Base-by-base conservation (phyloP, 352 stramenopile genomes). In the Phytophthora podocarpi region DNA sequence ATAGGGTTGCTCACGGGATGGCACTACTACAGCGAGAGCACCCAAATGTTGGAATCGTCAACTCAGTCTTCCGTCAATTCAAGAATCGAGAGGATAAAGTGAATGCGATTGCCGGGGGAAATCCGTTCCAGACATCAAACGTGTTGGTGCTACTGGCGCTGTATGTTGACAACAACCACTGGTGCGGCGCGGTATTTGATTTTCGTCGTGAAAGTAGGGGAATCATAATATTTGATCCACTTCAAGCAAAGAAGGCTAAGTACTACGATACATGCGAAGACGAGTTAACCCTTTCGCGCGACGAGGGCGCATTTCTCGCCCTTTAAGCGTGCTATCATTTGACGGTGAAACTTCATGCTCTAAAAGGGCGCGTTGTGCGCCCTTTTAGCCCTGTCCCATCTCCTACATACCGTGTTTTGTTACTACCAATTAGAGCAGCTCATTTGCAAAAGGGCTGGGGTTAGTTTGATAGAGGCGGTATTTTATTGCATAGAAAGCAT, bases 231-330 rank as follows among this genome's bases (percentile, higher is more conserved):
- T 18, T 34, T 10, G 46, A 43, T 23, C 46, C 46, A 35, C n/a
- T 54, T 18, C 46, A 54, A 42, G 28, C 28, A 15, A 3, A 5
- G 2, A 43, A 42, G 31, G 42, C 46, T 1, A 54, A 35, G 13
- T 43, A 54, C 13, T 54, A 54, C 15, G 31, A 42, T 4, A 30
- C 28, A 2, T 53, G 45, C 42, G 46, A 54, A 54, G n/a, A n/a
- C n/a, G n/a, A n/a, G n/a, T n/a, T n/a, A n/a, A n/a, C n/a, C n/a
- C n/a, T n/a, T n/a, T n/a, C n/a, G n/a, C n/a, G n/a, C n/a, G n/a
- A n/a, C n/a, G n/a, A n/a, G n/a, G n/a, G n/a, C n/a, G n/a, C n/a
- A n/a, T n/a, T n/a, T n/a, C n/a, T n/a, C n/a, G n/a, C n/a, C n/a
- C n/a, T n/a, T n/a, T n/a, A n/a, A n/a, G n/a, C n/a, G n/a, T n/a